Percentiles rank a stretch among this genome's conserved stretches.
phyloP scores from a whole-genome alignment of 352 stramenopile species.

The Phytopythium chamaehyphon region DNA sequence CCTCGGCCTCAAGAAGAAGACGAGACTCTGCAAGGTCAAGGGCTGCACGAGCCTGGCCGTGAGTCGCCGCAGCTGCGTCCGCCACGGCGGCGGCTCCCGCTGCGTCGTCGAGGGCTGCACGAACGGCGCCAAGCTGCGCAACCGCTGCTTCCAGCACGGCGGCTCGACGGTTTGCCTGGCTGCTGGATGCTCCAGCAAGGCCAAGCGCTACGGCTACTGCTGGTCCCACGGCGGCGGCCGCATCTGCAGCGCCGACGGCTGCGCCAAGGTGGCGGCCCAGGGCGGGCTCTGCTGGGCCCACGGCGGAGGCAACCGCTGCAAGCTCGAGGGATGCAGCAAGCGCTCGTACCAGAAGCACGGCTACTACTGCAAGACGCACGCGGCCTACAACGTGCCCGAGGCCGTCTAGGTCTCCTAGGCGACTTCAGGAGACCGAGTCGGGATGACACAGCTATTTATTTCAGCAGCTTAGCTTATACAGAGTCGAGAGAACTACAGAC shows the following conservation, averaged over 20 bases:
- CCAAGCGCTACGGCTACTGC: slow-evolving; percentile 81
- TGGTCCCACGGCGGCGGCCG: slow-evolving; percentile 74
- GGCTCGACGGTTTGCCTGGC: slow-evolving; percentile 65
- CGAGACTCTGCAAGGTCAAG: slow-evolving; percentile 54
- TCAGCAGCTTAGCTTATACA: too few relatives aligned
- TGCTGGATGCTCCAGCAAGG: slow-evolving; percentile 59
- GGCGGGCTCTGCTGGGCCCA: slow-evolving; percentile 74
- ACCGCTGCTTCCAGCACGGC: slow-evolving; percentile 76
- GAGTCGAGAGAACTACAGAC: too few relatives aligned
- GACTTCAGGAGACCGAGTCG: neutral
- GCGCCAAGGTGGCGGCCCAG: slow-evolving; percentile 62
- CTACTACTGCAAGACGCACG: slow-evolving; percentile 66
- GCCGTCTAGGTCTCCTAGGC: neutral
- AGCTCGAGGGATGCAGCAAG: slow-evolving; percentile 57
- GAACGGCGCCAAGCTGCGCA: slow-evolving; percentile 70
- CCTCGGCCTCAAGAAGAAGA: slow-evolving; percentile 31
- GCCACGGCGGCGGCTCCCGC: slow-evolving; percentile 38
- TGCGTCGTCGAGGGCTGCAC: slow-evolving; percentile 51
- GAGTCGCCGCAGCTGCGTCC: slow-evolving; percentile 43
- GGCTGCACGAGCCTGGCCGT: slow-evolving; percentile 63
- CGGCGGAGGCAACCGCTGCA: slow-evolving; percentile 71
- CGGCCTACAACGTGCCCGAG: slow-evolving; percentile 16
- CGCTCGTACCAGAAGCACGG: slow-evolving; percentile 75
- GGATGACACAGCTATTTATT: slow-evolving; percentile 4
- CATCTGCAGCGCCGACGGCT: slow-evolving; percentile 56